Conservation (phyloP, 2,329 filamentous ascomycete species). For the Phialophora expanda region DNA sequence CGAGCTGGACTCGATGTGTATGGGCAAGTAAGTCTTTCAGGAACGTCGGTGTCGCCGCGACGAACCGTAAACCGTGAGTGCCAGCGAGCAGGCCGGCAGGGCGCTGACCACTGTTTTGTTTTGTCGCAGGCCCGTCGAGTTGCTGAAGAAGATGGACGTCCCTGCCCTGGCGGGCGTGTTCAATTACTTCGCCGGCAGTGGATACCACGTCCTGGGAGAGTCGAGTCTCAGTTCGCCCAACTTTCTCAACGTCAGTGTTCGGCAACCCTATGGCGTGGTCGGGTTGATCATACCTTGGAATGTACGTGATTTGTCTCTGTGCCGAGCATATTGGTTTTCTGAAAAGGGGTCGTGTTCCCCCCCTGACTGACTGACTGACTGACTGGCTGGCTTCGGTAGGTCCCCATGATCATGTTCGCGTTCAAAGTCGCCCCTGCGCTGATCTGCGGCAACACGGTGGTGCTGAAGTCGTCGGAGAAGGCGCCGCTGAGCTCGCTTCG, state of each 20-base stretch:
- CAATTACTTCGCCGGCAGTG: constrained; percentile 36
- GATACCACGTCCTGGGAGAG: constrained; percentile 34
- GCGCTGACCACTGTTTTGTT: background rate
- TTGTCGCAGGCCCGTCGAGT: constrained; percentile 11
- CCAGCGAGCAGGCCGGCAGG: background rate
- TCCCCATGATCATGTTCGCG: constrained; percentile 24
- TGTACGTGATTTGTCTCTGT: constrained; percentile 45
- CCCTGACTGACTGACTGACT: background rate
- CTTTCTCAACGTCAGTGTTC: constrained; percentile 39
- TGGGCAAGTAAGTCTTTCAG: constrained; percentile 41
- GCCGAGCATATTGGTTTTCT: constrained; percentile 34
- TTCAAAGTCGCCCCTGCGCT: constrained; percentile 56
- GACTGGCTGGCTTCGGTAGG: constrained; percentile 14
- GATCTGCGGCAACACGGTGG: constrained; percentile 53
- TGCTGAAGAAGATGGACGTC: constrained; percentile 28
- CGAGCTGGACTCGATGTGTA: constrained; percentile 45
- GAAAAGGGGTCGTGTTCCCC: constrained; percentile 36
- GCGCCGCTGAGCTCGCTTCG: constrained; percentile 48
- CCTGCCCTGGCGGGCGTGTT: constrained; percentile 21
- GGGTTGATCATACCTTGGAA: constrained; percentile 51
- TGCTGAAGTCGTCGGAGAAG: constrained; percentile 55
- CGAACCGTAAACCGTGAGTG: background rate
- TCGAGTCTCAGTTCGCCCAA: constrained; percentile 28
- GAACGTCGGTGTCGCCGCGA: background rate
- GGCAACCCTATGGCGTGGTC: constrained; percentile 41